phyloP scores from a whole-genome alignment of 441 rosid species.

The Jatropha podagrica region DNA sequence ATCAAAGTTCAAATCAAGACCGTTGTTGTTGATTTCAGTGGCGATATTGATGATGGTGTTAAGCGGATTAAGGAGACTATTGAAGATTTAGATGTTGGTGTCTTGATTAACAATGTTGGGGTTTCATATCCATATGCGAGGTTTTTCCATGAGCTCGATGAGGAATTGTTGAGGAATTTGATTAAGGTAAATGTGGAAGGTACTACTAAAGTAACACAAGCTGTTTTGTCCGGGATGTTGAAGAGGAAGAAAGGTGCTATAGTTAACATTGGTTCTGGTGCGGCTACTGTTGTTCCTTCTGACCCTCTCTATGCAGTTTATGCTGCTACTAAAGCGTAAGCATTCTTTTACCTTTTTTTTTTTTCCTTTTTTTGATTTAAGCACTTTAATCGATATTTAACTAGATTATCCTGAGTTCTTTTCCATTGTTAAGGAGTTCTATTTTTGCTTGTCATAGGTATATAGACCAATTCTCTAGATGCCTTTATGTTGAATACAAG shows the following conservation, averaged over 20 bases:
- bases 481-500: slow-evolving; percentile 90
- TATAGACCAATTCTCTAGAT: slow-evolving; percentile 81
- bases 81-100: slow-evolving; percentile 72
- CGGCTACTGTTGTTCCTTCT: slow-evolving; percentile 80
- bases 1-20: slow-evolving; percentile 48
- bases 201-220: slow-evolving; percentile 82
- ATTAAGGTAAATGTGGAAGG: slow-evolving; percentile 84
- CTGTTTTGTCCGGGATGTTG: slow-evolving; percentile 76
- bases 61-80: slow-evolving; percentile 54
- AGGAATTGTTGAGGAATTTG: slow-evolving; percentile 55
- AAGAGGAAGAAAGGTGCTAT: slow-evolving; percentile 82
- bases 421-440: background rate
- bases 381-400: background rate
- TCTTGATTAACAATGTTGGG: slow-evolving; percentile 81
- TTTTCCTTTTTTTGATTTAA: background rate
- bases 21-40: slow-evolving; percentile 77
- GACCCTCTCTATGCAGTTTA: slow-evolving; percentile 94
- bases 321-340: slow-evolving; percentile 89
- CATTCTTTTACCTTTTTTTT: background rate
- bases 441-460: slow-evolving; percentile 46
- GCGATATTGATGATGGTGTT: slow-evolving; percentile 77
- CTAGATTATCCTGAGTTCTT: background rate
- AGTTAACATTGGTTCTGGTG: slow-evolving; percentile 90
- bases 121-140: slow-evolving; percentile 87
- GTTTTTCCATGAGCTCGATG: slow-evolving; percentile 86